Conservation (phyloP, 2,329 filamentous ascomycete genomes). For the Salinomyces thailandicus region DNA sequence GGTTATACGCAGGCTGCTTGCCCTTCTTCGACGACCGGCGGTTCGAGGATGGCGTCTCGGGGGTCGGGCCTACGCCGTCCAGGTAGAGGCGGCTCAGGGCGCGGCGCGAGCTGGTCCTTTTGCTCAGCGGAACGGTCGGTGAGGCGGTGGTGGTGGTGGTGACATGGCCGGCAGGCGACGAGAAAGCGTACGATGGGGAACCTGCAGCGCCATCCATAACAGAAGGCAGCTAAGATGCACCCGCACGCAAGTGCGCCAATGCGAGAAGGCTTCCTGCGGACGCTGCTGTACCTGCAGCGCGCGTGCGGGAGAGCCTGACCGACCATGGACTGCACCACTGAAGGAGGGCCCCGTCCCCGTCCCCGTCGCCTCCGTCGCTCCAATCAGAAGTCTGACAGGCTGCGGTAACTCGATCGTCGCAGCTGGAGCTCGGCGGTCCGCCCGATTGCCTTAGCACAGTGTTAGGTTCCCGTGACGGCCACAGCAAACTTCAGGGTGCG, state of each 20-base stretch:
- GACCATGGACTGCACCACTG: too few relatives aligned
- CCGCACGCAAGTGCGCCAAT: neutral
- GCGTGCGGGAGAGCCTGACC: neutral
- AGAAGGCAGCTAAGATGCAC: neutral
- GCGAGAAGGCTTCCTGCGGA: neutral
- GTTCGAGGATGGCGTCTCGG: slow-evolving; percentile 5
- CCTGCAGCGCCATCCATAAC: slow-evolving; percentile 3
- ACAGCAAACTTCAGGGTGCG: too few relatives aligned
- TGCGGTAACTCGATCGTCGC: too few relatives aligned
- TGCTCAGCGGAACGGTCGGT: slow-evolving; percentile 4
- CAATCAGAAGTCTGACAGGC: slow-evolving; percentile 31
- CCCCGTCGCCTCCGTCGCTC: slow-evolving; percentile 29
- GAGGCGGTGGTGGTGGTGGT: too few relatives aligned
- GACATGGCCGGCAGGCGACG: neutral
- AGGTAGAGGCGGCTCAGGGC: slow-evolving; percentile 5
- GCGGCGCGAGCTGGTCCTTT: slow-evolving; percentile 8
- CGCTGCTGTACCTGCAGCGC: neutral
- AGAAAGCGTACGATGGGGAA: neutral
- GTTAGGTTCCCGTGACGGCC: too few relatives aligned
- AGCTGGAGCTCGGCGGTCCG: too few relatives aligned
- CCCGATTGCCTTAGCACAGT: too few relatives aligned
- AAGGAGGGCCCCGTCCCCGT: slow-evolving; percentile 15
- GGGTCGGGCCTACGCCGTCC: slow-evolving; percentile 5
- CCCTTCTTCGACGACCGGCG: slow-evolving; percentile 6
- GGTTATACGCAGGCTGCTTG: slow-evolving; percentile 10